A percentile compares a stretch with the other conserved stretches of the same genome.
Evolutionary conservation across 257 asterid genomes (phyloP).

Genomic region (Jaltomata sinuosa): DNA sequence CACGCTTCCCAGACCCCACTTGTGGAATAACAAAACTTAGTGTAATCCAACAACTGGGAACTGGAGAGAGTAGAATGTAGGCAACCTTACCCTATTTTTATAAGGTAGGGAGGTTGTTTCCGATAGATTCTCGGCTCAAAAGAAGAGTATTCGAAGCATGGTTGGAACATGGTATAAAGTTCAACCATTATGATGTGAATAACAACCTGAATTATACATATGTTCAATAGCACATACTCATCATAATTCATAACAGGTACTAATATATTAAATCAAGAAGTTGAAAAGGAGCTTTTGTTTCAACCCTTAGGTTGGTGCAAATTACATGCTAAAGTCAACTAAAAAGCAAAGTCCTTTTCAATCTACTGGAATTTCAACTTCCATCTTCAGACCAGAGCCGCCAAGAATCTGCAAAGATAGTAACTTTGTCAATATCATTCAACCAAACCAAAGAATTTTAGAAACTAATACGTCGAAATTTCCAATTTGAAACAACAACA

Average conservation of each 20-base stretch:
- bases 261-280: not conserved
- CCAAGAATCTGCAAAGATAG: constrained; percentile 46
- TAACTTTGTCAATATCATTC: not conserved
- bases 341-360: constrained; percentile 13
- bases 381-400: constrained; percentile 51
- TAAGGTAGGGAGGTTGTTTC: not conserved
- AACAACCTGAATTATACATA: not conserved
- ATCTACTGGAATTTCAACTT: constrained; percentile 76
- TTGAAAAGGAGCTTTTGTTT: not conserved
- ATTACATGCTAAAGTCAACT: not conserved
- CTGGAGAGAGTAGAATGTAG: too few species aligned
- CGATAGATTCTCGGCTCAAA: not conserved
- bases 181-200: not conserved
- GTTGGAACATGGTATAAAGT: not conserved
- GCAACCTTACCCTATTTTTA: not conserved
- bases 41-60: too few species aligned
- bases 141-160: not conserved
- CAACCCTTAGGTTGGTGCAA: not conserved
- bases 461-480: not conserved
- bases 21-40: too few species aligned
- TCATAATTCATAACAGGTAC: not conserved
- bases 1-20: too few species aligned
- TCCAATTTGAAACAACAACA: not conserved
- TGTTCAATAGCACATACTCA: not conserved
- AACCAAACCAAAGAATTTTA: too few species aligned